Base-by-base conservation (phyloP, 73 alveolate species). In the Urostyla sp. region DNA sequence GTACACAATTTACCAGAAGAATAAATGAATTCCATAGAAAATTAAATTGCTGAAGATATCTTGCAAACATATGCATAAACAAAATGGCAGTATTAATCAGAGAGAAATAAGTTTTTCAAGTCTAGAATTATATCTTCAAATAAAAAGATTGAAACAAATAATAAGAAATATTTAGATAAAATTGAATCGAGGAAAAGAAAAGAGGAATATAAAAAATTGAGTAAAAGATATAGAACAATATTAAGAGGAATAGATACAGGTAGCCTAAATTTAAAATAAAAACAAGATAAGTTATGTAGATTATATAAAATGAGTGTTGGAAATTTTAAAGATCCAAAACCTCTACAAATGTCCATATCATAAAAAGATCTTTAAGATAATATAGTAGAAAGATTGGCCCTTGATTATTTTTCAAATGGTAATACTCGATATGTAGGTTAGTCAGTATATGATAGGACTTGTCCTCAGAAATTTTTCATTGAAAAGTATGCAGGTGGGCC, bases 401-500 rank as follows among this genome's bases (percentile, higher is more conserved):
- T 63, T 15, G 79, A 63, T 27, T 63, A 63, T 15, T 63, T 63
- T 43, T 10, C 79, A 10, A 3, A 44, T 2, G 26, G 46, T 7
- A 50, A 50, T 2, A 60, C 61, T 2, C 37, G 26, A 63, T 45
- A 21, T 0, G 8, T 18, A 13, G 13, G 18, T 3, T 7, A 18
- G 16, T 60, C 79, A 2, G 44, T 43, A 43, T 63, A 63, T 63
- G 79, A 63, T 63, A 38, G 26, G 35, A 37, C 2, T 6, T 57
- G 21, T 0, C 79, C 79, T 34, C 79, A 63, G 23, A 63, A 63
- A 16, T 63, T 8, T 31, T 63, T 63, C 36, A 63, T 63, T 10
- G 61, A 63, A 27, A 63, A 63, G 26, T 63, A 63, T 63, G 79
- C 79, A 10, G 79, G 79, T 6, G 79, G 79, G 2, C 79, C 79